Base-by-base conservation (phyloP, 2,329 filamentous ascomycete genomes). In the Colletotrichum sp. region DNA sequence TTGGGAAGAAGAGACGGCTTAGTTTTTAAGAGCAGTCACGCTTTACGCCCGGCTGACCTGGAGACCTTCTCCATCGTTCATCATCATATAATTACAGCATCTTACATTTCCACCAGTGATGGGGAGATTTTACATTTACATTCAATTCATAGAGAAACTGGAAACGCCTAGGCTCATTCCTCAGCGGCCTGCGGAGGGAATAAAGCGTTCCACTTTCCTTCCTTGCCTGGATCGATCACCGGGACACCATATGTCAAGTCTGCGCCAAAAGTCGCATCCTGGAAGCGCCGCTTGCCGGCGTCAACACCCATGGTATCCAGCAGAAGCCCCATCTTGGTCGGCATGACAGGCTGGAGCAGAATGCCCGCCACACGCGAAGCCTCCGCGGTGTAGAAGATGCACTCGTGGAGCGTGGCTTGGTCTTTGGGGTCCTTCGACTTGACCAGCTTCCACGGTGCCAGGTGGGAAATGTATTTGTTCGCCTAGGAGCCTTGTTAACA, bases 271-370 rank as follows among this genome's bases (percentile, higher is more conserved):
- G 79, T 82, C 7, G 95, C 93, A 82, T 92, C 90, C 21, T 89
- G 86, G 76, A 95, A 90, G 0, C 87, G 90, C 72, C 96, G 90
- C 68, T 90, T 90, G 12, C 90, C 88, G 10, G 87, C 82, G 5
- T 87, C 85, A 6, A 99, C 96, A 2, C 94, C 93, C 10, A 99
- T 87, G 80, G 93, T 90, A 82, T 98, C 94, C 1, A 99, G 90
- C 36, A 98, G 85, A 78, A 91, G 87, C 13, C 85, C 85, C 63
- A 95, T 91, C 84, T 98, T 98, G 55, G 87, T 88, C 0, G 97
- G 97, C 90, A 99, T 98, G 81, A 96, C 95, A 2, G 97, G 96
- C 84, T 98, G 96, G 60, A 99, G 87, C 63, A 99, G 87, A 79
- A 99, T 98, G 16, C 93, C 95, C 1, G 89, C 88, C 28, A 98